A percentile compares a stretch with the other conserved stretches of the same genome.
Conservation (phyloP, 176 grass and related monocot species). For the Miscanthus lutarioriparius region DNA sequence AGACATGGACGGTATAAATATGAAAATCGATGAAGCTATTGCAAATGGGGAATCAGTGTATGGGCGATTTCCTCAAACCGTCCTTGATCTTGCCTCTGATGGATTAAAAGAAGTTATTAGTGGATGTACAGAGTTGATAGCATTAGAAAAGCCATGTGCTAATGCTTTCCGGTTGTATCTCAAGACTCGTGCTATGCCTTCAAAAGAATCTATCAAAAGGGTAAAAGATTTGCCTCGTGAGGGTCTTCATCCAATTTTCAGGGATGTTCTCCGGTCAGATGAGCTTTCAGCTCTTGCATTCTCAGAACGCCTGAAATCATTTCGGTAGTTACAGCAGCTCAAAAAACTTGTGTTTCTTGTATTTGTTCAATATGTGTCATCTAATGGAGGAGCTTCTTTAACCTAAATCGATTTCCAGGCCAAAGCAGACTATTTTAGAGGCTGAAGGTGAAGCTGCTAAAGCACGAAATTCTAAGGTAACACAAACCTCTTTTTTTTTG, state of each 20-base stretch:
- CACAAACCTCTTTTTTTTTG: slow-evolving; percentile 6
- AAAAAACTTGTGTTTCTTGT: slow-evolving; percentile 6
- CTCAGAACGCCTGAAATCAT: slow-evolving; percentile 79
- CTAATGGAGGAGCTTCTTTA: slow-evolving; percentile 29
- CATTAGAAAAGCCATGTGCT: slow-evolving; percentile 69
- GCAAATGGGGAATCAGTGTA: slow-evolving; percentile 82
- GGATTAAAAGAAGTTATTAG: slow-evolving; percentile 76
- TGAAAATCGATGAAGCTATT: slow-evolving; percentile 70
- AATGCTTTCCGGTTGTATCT: slow-evolving; percentile 91
- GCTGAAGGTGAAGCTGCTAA: slow-evolving; percentile 88
- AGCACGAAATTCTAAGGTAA: slow-evolving; percentile 70
- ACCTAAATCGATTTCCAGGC: slow-evolving; percentile 45
- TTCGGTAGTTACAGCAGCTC: slow-evolving; percentile 47
- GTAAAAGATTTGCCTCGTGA: slow-evolving; percentile 81
- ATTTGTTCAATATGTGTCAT: slow-evolving; percentile 26
- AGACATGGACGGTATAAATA: slow-evolving; percentile 59
- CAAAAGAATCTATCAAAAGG: slow-evolving; percentile 82
- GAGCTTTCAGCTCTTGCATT: slow-evolving; percentile 94
- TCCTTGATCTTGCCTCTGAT: slow-evolving; percentile 85
- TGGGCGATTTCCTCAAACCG: slow-evolving; percentile 83
- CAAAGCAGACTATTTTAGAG: slow-evolving; percentile 97
- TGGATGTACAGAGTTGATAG: slow-evolving; percentile 55
- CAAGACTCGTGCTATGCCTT: slow-evolving; percentile 75
- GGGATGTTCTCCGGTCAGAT: slow-evolving; percentile 59
- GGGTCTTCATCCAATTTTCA: slow-evolving; percentile 86